A percentile compares a stretch with the other conserved stretches of the same genome.
phyloP scores from a whole-genome alignment of 1,284 basidiomycete species.

The Moniliella sp. region DNA sequence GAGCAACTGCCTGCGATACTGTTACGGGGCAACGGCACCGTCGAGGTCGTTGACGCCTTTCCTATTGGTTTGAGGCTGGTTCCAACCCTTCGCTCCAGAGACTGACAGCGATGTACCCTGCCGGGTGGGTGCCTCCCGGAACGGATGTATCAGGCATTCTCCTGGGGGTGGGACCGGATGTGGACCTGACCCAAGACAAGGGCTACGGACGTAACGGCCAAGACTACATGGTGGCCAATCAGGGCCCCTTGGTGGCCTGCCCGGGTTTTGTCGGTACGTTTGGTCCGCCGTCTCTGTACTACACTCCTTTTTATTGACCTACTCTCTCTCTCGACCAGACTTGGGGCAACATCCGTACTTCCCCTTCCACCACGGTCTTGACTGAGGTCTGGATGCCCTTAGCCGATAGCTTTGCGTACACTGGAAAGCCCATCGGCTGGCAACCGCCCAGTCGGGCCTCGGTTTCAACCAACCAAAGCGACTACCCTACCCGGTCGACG shows the following conservation, averaged over 20 bases:
- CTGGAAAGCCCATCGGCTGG: no score
- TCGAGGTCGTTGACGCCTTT: no score
- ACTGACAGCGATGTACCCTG: slow-evolving; percentile 1
- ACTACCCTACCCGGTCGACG: slow-evolving; percentile 2
- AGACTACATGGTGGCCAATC: neutral
- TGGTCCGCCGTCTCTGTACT: neutral
- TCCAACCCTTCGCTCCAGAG: slow-evolving; percentile 2
- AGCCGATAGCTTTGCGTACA: neutral
- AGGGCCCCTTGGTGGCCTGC: slow-evolving; percentile 1
- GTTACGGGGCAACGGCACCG: no score
- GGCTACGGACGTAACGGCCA: slow-evolving; percentile 1
- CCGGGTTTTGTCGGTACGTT: slow-evolving; percentile 2
- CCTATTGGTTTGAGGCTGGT: no score
- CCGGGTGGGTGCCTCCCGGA: neutral
- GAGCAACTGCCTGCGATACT: no score
- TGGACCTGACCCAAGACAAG: slow-evolving; percentile 1
- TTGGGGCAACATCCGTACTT: slow-evolving; percentile 1
- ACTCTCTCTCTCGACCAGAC: no score
- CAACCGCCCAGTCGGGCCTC: no score
- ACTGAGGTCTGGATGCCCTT: slow-evolving; percentile 3
- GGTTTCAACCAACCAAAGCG: neutral
- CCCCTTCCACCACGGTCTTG: neutral
- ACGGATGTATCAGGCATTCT: neutral
- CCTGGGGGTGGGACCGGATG: neutral
- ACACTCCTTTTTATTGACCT: no score